These are phyloP conservation scores for Hypoxylon rickii DNA, from an alignment of 495 filamentous ascomycete species.

Conservation along the genomic window DNA sequence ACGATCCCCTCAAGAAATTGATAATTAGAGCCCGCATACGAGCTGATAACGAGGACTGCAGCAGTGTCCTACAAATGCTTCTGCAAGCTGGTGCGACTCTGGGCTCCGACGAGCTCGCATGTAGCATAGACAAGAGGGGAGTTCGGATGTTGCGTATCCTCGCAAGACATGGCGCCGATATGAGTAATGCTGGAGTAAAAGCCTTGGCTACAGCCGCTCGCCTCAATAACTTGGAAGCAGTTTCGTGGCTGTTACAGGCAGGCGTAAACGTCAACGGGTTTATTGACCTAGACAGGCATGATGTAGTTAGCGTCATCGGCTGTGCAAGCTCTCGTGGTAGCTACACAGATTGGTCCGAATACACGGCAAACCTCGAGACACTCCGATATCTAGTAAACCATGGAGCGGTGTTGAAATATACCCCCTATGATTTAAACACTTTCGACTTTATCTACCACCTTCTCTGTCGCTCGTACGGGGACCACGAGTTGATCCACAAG, in stretches of 20 bases:
- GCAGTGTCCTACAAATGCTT: too few species aligned
- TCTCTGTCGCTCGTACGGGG: background rate
- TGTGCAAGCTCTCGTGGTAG: too few species aligned
- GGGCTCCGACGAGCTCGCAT: too few species aligned
- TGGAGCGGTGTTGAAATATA: slow-evolving; percentile 17
- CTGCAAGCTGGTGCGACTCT: too few species aligned
- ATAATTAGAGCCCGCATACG: too few species aligned
- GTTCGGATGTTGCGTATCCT: slow-evolving; percentile 6
- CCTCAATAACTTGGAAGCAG: slow-evolving; percentile 20
- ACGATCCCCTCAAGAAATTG: too few species aligned
- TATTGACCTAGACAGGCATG: too few species aligned
- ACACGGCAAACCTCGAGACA: slow-evolving; percentile 16
- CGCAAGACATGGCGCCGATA: background rate
- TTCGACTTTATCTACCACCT: slow-evolving; percentile 8
- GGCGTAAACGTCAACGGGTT: slow-evolving; percentile 29
- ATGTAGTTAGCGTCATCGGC: too few species aligned
- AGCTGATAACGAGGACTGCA: too few species aligned
- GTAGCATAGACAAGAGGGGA: too few species aligned
- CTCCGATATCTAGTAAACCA: slow-evolving; percentile 10
- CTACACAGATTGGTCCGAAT: too few species aligned
- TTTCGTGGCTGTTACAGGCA: slow-evolving; percentile 17
- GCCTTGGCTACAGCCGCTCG: slow-evolving; percentile 19
- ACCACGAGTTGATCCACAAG: background rate
- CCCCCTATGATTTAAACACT: slow-evolving; percentile 4
- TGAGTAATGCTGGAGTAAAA: background rate